phyloP scores from a whole-genome alignment of 371 early-diverging fungal species.

The Mortierella sp. region DNA sequence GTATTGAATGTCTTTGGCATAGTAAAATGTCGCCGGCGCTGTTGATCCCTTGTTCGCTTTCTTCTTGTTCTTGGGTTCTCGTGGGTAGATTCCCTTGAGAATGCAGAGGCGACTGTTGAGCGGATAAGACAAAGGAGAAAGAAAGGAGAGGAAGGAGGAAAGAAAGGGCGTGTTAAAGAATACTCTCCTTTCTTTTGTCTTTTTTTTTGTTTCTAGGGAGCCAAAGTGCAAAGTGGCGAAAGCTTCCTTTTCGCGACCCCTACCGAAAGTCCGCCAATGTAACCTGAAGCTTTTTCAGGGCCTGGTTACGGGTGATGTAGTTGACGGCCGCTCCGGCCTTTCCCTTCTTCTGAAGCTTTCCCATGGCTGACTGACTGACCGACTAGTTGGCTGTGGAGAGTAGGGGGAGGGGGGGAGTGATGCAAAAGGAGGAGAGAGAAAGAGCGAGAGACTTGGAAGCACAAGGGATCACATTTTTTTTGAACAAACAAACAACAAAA shows the following conservation, averaged over 20 bases:
- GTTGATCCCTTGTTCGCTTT: constrained; percentile 94
- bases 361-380: constrained; percentile 73
- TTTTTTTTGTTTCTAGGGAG: background rate
- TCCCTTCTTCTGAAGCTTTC: constrained; percentile 87
- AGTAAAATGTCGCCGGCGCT: constrained; percentile 90
- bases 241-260: constrained; percentile 3
- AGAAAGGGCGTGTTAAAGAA: background rate
- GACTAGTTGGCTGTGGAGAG: constrained; percentile 6
- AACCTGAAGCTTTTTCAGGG: constrained; percentile 94
- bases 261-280: constrained; percentile 93
- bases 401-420: background rate
- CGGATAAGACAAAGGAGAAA: background rate
- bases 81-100: constrained; percentile 97
- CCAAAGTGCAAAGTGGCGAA: background rate
- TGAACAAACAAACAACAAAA: too few relatives aligned
- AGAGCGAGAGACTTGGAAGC: too few relatives aligned
- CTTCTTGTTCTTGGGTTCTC: constrained; percentile 94
- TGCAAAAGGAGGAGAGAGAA: background rate
- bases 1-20: constrained; percentile 94
- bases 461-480: too few relatives aligned
- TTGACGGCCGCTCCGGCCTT: constrained; percentile 90
- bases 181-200: background rate
- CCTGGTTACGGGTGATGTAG: constrained; percentile 92
- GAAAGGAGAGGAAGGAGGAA: background rate
- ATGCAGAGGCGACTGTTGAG: constrained; percentile 92